Conservation (phyloP, 1,284 basidiomycete genomes). For the Tylopilus microsporus region DNA sequence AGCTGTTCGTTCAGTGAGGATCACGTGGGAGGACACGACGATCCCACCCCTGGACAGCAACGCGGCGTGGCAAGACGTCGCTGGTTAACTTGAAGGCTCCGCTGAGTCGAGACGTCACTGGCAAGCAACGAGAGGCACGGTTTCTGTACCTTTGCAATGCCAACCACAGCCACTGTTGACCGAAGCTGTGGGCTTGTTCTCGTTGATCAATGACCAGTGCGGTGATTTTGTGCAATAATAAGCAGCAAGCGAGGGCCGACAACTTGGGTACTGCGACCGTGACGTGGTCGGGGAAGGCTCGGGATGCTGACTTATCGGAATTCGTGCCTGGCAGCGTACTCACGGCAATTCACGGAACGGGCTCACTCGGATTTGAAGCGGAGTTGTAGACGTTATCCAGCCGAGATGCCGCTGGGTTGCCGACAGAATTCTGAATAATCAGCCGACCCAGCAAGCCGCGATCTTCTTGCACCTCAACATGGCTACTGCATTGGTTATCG, state of each 20-base stretch:
- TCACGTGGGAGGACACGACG: neutral
- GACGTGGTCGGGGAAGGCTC: too few species aligned
- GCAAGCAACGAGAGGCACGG: too few species aligned
- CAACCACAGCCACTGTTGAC: neutral
- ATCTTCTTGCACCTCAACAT: neutral
- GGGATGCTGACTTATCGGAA: too few species aligned
- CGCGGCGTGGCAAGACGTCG: too few species aligned
- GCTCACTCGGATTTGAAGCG: neutral
- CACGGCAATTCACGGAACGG: neutral
- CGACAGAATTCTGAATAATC: neutral
- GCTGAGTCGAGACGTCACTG: too few species aligned
- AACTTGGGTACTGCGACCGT: neutral
- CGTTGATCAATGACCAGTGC: too few species aligned
- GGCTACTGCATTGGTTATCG: neutral
- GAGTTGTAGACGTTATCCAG: neutral
- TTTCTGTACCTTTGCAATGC: too few species aligned
- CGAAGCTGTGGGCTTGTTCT: neutral
- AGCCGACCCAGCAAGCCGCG: too few species aligned
- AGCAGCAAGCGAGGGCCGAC: neutral
- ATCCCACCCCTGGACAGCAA: too few species aligned
- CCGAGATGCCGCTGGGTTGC: neutral
- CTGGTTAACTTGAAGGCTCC: too few species aligned
- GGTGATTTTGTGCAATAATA: too few species aligned
- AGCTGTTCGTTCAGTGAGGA: neutral
- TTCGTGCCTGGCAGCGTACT: too few species aligned